Base-by-base conservation (phyloP, 352 stramenopile genomes). In the Phytophthora sp. region DNA sequence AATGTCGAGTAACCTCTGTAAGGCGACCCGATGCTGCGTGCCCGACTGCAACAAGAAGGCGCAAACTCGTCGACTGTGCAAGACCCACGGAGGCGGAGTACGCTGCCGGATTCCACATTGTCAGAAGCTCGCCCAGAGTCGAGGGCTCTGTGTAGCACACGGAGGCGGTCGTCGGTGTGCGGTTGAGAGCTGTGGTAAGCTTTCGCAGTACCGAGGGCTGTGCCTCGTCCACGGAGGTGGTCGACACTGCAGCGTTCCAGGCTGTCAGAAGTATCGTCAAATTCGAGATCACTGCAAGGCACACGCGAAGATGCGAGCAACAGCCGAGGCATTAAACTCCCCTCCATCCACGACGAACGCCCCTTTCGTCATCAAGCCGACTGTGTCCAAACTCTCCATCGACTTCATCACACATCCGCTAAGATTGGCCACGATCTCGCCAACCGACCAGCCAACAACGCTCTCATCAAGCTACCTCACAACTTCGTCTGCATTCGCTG, bases 231-330 rank as follows among this genome's bases (percentile, higher is more conserved):
- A 90, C 54, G 81, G 82, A 55, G 82, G 82, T 27, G 82, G 82
- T 2, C 77, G 77, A 0, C 77, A 77, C 1, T 91, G 82, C 63
- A 69, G 56, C 7, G 61, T 88, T 13, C 44, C 70, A 10, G 69
- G 75, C 46, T 94, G 82, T 50, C 66, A 87, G 35, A 89, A 91
- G 69, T 91, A 87, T 56, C 82, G 73, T n/a, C 82, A 89, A 51
- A 70, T 88, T 32, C 82, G 83, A 39, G 82, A 79, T 4, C 72
- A 71, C 30, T 91, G 82, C 63, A 91, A 91, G 68, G 76, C 77
- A 17, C 78, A 90, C 62, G 81, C 77, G 13, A 91, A 88, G 65
- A 7, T 23, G 11, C 20, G 27, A 28, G 35, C 18, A 15, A 20
- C 17, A 13, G n/a, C n/a, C n/a, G n/a, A n/a, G n/a, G n/a, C n/a